phyloP scores from a whole-genome alignment of 2,329 filamentous ascomycete species.

The Albophoma yamanashiensis region DNA sequence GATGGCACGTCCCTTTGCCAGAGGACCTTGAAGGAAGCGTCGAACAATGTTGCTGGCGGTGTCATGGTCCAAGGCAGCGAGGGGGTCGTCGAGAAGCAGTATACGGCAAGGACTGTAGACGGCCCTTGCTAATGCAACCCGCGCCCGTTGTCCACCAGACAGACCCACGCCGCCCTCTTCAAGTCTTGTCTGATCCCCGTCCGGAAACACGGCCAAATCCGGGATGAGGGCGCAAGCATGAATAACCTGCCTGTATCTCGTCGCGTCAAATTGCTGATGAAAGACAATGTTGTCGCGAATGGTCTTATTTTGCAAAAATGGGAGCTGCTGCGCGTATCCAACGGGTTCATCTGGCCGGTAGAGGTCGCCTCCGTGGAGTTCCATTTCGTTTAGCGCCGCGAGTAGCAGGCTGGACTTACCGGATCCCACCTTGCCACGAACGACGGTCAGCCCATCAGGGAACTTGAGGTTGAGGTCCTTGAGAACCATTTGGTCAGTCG shows the following conservation, averaged over 20 bases:
- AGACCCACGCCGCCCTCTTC: slow-evolving; percentile 53
- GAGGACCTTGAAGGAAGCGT: slow-evolving; percentile 46
- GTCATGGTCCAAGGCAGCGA: slow-evolving; percentile 52
- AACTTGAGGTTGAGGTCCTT: slow-evolving; percentile 35
- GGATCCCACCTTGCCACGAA: slow-evolving; percentile 49
- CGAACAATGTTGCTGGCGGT: slow-evolving; percentile 53
- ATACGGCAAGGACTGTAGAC: slow-evolving; percentile 48
- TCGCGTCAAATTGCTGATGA: slow-evolving; percentile 41
- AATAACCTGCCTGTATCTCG: slow-evolving; percentile 47
- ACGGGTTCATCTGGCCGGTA: slow-evolving; percentile 37
- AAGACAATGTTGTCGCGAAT: slow-evolving; percentile 57
- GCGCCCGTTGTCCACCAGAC: slow-evolving; percentile 52
- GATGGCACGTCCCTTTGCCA: slow-evolving; percentile 54
- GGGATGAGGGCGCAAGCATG: slow-evolving; percentile 48
- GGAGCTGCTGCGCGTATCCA: slow-evolving; percentile 48
- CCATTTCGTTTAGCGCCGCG: slow-evolving; percentile 52
- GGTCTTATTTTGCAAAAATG: slow-evolving; percentile 56
- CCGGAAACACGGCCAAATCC: slow-evolving; percentile 44
- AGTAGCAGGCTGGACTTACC: slow-evolving; percentile 52
- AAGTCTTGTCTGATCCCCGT: slow-evolving; percentile 47
- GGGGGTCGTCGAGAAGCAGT: slow-evolving; percentile 51
- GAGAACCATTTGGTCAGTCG: slow-evolving; percentile 43
- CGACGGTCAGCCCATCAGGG: slow-evolving; percentile 37
- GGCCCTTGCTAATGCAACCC: slow-evolving; percentile 52
- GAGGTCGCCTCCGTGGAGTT: slow-evolving; percentile 46